Evolutionary conservation across 495 filamentous ascomycete species (phyloP).

Genomic region (Penicillium longicatenatum): DNA sequence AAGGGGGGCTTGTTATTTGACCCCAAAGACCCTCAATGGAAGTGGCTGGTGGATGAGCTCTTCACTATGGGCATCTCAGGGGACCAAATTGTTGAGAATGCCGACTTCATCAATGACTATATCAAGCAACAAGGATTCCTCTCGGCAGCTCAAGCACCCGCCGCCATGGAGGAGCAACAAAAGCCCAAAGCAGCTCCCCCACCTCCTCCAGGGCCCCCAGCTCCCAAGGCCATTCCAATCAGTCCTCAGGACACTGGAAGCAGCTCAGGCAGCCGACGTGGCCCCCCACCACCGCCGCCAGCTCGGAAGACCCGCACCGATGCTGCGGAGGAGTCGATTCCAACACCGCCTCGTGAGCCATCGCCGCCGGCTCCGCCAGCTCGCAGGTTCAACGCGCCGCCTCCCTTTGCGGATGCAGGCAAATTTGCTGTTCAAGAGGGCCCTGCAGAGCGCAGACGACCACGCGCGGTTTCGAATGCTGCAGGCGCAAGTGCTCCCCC

Average conservation of each 20-base stretch:
- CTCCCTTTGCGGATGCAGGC: constrained; percentile 82
- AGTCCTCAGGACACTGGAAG: constrained; percentile 70
- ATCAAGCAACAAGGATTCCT: constrained; percentile 72
- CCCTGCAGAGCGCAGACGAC: constrained; percentile 54
- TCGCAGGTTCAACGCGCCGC: constrained; percentile 75
- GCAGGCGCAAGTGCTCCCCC: constrained; percentile 53
- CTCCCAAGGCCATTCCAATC: constrained; percentile 48
- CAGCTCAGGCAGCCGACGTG: constrained; percentile 62
- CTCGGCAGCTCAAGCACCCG: constrained; percentile 40
- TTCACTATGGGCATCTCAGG: constrained; percentile 86
- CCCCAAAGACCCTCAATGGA: constrained; percentile 78
- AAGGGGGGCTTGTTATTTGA: constrained; percentile 72
- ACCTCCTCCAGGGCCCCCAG: constrained; percentile 59
- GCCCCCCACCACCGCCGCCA: constrained; percentile 88
- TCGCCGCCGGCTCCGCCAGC: constrained; percentile 32
- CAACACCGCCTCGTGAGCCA: constrained; percentile 52
- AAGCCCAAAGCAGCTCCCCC: constrained; percentile 45
- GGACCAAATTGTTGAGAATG: constrained; percentile 88
- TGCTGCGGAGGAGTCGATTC: constrained; percentile 54
- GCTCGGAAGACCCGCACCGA: constrained; percentile 61
- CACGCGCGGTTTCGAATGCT: constrained; percentile 55
- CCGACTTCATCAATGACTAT: constrained; percentile 92
- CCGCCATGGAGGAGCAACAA: constrained; percentile 40
- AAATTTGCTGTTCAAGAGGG: constrained; percentile 65
- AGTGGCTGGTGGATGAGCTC: constrained; percentile 81